Percentiles rank a stretch among this genome's conserved stretches.
phyloP scores from a whole-genome alignment of 2,329 filamentous ascomycete species.

The Coniochaeta pulveracea region DNA sequence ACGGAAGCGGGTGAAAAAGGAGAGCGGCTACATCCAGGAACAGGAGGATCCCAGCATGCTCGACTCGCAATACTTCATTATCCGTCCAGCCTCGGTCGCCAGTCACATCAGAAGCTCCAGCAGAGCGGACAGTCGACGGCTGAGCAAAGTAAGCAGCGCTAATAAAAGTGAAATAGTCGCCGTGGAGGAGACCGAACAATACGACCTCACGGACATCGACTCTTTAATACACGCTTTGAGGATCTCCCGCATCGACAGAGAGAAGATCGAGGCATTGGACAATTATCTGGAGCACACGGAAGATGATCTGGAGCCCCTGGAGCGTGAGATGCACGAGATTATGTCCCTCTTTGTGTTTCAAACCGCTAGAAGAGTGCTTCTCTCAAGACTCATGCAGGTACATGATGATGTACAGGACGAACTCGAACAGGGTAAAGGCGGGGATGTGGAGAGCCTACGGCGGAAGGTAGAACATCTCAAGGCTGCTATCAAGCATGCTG shows the following conservation, averaged over 20 bases:
- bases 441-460: conserved; percentile 16
- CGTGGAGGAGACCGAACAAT: conserved; percentile 40
- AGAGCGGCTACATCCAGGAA: conserved; percentile 24
- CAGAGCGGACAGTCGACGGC: conserved; percentile 16
- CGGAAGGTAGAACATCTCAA: conserved; percentile 56
- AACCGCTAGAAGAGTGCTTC: conserved; percentile 66
- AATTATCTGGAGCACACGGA: conserved; percentile 70
- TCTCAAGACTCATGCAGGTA: conserved; percentile 57
- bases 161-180: conserved; percentile 18
- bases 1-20: conserved; percentile 61
- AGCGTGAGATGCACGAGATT: conserved; percentile 69
- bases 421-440: conserved; percentile 15
- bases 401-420: conserved; percentile 40
- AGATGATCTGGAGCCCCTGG: conserved; percentile 65
- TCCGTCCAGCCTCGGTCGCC: conserved; percentile 43
- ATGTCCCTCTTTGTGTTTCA: conserved; percentile 87
- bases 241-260: conserved; percentile 66
- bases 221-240: conserved; percentile 60
- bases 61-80: conserved; percentile 69
- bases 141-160: conserved; percentile 26
- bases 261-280: conserved; percentile 76
- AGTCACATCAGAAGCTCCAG: conserved; percentile 24
- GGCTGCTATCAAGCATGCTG: conserved; percentile 63
- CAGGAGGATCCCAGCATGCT: conserved; percentile 51
- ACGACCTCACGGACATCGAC: conserved; percentile 49